Evolutionary conservation across 768 basidiomycete species (phyloP).

Genomic region (Tricholoma bakamatsutake): DNA sequence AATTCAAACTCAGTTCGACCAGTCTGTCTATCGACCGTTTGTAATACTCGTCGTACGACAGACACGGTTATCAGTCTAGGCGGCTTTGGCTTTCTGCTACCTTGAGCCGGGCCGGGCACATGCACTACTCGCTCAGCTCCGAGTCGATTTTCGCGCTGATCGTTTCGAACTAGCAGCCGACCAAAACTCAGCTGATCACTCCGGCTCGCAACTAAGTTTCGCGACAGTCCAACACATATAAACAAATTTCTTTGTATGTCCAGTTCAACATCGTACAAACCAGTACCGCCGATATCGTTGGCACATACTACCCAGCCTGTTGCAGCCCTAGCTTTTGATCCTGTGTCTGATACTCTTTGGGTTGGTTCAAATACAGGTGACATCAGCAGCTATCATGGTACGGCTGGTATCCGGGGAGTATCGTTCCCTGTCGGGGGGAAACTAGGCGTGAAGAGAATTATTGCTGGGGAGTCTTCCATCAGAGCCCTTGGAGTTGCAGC

Average conservation of each 20-base stretch:
- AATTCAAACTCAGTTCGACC: too few species aligned
- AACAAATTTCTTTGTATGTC: background rate
- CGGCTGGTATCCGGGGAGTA: constrained; percentile 61
- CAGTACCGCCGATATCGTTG: constrained; percentile 27
- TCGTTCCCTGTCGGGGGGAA: constrained; percentile 66
- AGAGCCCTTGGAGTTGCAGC: constrained; percentile 55
- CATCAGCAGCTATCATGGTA: constrained; percentile 62
- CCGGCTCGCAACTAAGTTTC: too few species aligned
- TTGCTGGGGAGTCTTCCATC: constrained; percentile 76
- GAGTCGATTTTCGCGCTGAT: background rate
- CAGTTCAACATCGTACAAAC: constrained; percentile 18
- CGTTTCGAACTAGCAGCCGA: too few species aligned
- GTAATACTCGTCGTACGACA: too few species aligned
- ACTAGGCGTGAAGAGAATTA: constrained; percentile 67
- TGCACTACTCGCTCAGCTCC: background rate
- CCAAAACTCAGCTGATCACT: too few species aligned
- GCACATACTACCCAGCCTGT: constrained; percentile 44
- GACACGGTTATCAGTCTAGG: too few species aligned
- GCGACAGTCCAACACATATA: background rate
- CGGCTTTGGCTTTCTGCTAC: too few species aligned
- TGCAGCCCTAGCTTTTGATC: constrained; percentile 83
- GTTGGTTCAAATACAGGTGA: constrained; percentile 68
- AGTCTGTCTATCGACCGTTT: too few species aligned
- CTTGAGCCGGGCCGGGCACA: too few species aligned
- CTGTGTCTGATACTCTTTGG: constrained; percentile 88